phyloP scores from a whole-genome alignment of 192 early-diverging fungal genomes.

The Linnemannia schmuckeri region DNA sequence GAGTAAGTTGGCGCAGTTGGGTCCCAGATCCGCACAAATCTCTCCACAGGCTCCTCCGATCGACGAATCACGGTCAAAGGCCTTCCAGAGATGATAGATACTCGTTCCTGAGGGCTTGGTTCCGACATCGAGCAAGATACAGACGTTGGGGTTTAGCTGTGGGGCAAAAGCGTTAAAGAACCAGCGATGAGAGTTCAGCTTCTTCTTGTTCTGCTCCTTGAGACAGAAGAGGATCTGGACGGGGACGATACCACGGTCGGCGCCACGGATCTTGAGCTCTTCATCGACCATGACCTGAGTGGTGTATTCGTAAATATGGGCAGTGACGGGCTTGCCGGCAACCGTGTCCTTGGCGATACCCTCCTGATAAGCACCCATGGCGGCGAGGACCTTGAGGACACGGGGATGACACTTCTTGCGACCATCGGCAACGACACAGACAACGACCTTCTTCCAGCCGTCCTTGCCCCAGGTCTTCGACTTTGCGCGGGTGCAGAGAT shows the following conservation, averaged over 20 bases:
- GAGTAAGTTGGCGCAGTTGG: conserved; percentile 74
- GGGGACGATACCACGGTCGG: conserved; percentile 81
- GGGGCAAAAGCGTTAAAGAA: conserved; percentile 95
- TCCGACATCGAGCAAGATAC: conserved; percentile 92
- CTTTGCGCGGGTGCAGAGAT: conserved; percentile 83
- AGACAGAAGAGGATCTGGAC: conserved; percentile 93
- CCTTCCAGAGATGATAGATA: conserved; percentile 92
- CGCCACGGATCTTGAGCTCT: conserved; percentile 74
- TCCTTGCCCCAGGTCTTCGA: conserved; percentile 86
- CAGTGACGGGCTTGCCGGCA: conserved; percentile 77
- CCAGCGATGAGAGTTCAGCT: conserved; percentile 97
- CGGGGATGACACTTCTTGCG: conserved; percentile 84
- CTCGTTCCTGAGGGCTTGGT: conserved; percentile 87
- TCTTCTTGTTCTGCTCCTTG: conserved; percentile 94
- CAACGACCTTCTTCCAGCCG: conserved; percentile 94
- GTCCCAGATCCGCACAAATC: conserved; percentile 89
- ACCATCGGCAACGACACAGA: conserved; percentile 94
- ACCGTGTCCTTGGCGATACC: conserved; percentile 79
- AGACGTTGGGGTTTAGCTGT: conserved; percentile 86
- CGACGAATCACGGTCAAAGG: conserved; percentile 82
- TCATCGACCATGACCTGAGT: conserved; percentile 78
- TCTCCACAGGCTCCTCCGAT: conserved; percentile 95
- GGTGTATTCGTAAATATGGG: conserved; percentile 94
- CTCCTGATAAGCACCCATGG: conserved; percentile 85
- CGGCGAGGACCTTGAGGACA: conserved; percentile 82